Evolutionary conservation across 2,329 filamentous ascomycete genomes (phyloP), one percentile per base, ranked within the genome.

Genomic region (Phialophora expanda): DNA sequence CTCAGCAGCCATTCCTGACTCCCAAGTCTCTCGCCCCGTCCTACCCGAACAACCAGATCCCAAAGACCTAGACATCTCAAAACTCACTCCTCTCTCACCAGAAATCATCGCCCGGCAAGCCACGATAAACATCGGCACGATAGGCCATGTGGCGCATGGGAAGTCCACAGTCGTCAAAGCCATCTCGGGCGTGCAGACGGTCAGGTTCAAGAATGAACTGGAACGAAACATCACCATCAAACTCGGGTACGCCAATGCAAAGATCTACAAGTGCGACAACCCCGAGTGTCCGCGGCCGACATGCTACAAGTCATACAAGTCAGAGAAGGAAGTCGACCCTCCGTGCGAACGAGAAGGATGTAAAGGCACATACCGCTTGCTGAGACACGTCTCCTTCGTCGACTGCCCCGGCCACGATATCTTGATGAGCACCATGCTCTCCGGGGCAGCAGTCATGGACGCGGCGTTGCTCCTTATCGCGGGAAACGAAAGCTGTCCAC

Each of bases 351-450:
- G 95, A 72, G 91, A 97, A 70, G 94, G 93, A 73, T 99, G 95
- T 77, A 82, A 81, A 65, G 95, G 95, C 66, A 94, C 85, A 75
- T 99, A 98, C 83, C 85, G 92, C 76, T 83, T 99, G 76, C 82
- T 96, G 75, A 88, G 93, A 83, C 93, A 97, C 78, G 93, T 97
- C 76, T 96, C 92, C 89, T 99, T 98, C 79, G 95, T 98, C 73
- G 95, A 98, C 81, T 98, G 95, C 85, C 95, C 95, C 64, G 95
- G 95, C 81, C 95, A 99, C 91, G 95, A 99, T 83, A 99, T 99
- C 93, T 93, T 99, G 79, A 99, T 99, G 95, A 98, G 94, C 82
- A 99, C 95, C 75, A 99, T 99, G 95, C 89, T 99, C 85, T 99
- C 95, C 77, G 95, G 95, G 76, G 95, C 95, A 74, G 95, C 95